A percentile compares a stretch with the other conserved stretches of the same genome.
These are phyloP conservation scores for Chenopodium album DNA, from an alignment of 148 eudicot genomes.

Conservation along the genomic window DNA sequence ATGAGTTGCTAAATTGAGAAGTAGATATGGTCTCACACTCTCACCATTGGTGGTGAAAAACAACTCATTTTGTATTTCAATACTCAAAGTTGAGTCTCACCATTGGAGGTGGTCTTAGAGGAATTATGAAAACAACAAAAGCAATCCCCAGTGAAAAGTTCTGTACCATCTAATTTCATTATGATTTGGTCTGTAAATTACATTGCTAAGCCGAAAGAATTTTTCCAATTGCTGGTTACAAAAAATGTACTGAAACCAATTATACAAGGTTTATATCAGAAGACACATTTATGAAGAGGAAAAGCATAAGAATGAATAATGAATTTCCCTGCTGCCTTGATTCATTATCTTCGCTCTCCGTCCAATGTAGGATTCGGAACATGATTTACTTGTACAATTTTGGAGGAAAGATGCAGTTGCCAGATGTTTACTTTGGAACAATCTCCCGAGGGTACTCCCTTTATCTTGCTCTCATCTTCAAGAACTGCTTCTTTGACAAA, in stretches of 20 bases:
- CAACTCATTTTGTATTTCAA: too few species aligned
- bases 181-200: constrained; percentile 14
- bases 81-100: too few species aligned
- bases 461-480: constrained; percentile 74
- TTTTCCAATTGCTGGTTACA: constrained; percentile 5
- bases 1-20: too few species aligned
- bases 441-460: constrained; percentile 67
- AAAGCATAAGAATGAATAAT: neutral
- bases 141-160: neutral
- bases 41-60: too few species aligned
- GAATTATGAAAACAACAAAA: neutral
- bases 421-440: constrained; percentile 77
- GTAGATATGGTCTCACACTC: too few species aligned
- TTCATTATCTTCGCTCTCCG: constrained; percentile 12
- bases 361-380: constrained; percentile 7
- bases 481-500: constrained; percentile 73
- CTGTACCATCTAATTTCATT: constrained; percentile 3
- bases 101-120: too few species aligned
- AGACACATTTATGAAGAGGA: neutral
- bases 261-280: constrained; percentile 1
- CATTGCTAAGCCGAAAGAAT: constrained; percentile 21
- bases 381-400: constrained; percentile 26
- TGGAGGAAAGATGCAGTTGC: constrained; percentile 52
- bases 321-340: neutral
- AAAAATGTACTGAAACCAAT: constrained; percentile 8